A percentile compares a stretch with the other conserved stretches of the same genome.
phyloP scores from a whole-genome alignment of 2,329 filamentous ascomycete species.

The Septoria petroselini region DNA sequence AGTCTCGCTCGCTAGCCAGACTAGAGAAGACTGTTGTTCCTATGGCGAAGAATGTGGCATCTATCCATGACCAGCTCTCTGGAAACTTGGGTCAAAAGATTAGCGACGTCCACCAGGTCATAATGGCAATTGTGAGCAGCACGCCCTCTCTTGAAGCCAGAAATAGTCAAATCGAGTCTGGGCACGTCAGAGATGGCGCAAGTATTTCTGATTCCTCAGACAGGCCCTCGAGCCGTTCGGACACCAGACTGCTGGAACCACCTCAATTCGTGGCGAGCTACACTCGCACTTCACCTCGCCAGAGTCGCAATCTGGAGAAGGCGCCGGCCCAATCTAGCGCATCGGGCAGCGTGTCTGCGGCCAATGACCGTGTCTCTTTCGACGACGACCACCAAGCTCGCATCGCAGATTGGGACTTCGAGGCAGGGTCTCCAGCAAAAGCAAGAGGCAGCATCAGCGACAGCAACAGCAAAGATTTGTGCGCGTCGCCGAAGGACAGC shows the following conservation, averaged over 20 bases:
- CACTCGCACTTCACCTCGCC: background rate
- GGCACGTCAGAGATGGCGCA: conserved; percentile 20
- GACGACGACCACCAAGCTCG: conserved; percentile 6
- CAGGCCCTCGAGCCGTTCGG: background rate
- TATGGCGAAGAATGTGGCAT: conserved; percentile 36
- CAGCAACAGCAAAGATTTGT: conserved; percentile 12
- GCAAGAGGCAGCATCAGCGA: conserved; percentile 21
- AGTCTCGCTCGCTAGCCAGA: conserved; percentile 41
- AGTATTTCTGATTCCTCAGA: conserved; percentile 12
- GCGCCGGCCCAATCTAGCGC: background rate
- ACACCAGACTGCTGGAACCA: conserved; percentile 8
- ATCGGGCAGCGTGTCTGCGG: conserved; percentile 19
- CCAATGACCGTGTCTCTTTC: background rate
- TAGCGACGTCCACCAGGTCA: conserved; percentile 32
- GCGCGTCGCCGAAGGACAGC: conserved; percentile 22
- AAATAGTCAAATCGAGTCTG: conserved; percentile 17
- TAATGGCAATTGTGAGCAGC: conserved; percentile 30
- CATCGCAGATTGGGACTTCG: conserved; percentile 27
- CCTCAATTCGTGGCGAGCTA: background rate
- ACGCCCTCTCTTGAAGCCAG: conserved; percentile 23
- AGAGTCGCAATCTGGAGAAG: background rate
- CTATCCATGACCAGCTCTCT: conserved; percentile 32
- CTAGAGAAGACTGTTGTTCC: conserved; percentile 35
- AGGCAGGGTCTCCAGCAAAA: conserved; percentile 26
- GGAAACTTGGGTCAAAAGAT: conserved; percentile 33